phyloP scores from a whole-genome alignment of 1,139 yeast species.

The Ogataea hybrid region DNA sequence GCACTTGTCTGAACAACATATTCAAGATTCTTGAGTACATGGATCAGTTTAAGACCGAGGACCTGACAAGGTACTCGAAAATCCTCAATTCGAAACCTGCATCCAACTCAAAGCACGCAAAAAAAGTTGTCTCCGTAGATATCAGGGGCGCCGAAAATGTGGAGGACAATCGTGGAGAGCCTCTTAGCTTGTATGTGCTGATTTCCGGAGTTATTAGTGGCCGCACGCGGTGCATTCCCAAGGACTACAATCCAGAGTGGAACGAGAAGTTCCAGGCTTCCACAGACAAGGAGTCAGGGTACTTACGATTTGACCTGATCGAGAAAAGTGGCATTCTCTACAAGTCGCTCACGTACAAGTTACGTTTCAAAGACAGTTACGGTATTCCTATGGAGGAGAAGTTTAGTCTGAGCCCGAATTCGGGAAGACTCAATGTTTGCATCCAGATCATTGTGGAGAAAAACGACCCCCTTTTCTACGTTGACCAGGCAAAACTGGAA shows the following conservation, averaged over 20 bases:
- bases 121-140: conserved; percentile 33
- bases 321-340: conserved; percentile 22
- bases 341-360: conserved; percentile 22
- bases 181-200: conserved; percentile 67
- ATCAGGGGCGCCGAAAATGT: conserved; percentile 72
- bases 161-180: conserved; percentile 48
- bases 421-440: conserved; percentile 27
- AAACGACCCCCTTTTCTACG: conserved; percentile 29
- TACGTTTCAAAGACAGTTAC: conserved; percentile 17
- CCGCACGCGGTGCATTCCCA: conserved; percentile 63
- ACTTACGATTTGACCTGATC: conserved; percentile 25
- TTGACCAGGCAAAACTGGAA: conserved; percentile 22
- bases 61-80: conserved; percentile 29
- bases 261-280: conserved; percentile 64
- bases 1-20: conserved; percentile 31
- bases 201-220: conserved; percentile 69
- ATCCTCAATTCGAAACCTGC: conserved; percentile 14
- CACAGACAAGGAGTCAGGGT: conserved; percentile 36
- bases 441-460: conserved; percentile 26
- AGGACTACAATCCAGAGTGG: conserved; percentile 76
- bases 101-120: conserved; percentile 7
- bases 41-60: conserved; percentile 12
- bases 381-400: conserved; percentile 31
- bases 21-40: conserved; percentile 22
- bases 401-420: conserved; percentile 25